Evolutionary conservation across 495 filamentous ascomycete genomes (phyloP).

Genomic region (Trichocladium antarcticum): DNA sequence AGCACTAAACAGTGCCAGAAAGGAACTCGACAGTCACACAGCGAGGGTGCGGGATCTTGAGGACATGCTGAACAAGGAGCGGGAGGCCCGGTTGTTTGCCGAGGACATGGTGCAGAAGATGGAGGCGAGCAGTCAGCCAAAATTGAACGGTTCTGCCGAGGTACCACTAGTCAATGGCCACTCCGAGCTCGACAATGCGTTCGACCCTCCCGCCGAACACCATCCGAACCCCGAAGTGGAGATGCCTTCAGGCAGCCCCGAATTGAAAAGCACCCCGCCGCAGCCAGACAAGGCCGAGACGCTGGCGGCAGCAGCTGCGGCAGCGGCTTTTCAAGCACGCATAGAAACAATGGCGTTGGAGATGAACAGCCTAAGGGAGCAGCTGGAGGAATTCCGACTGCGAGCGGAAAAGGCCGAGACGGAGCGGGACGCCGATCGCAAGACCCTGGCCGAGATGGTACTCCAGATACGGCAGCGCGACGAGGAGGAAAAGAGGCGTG

Average conservation of each 20-base stretch:
- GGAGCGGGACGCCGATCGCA: constrained; percentile 54
- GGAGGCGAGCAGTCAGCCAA: constrained; percentile 40
- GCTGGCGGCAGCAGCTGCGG: no score
- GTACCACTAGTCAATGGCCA: constrained; percentile 23
- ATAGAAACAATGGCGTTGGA: constrained; percentile 71
- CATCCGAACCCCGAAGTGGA: constrained; percentile 13
- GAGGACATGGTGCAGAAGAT: constrained; percentile 68
- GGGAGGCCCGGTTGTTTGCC: constrained; percentile 66
- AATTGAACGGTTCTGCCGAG: constrained; percentile 27
- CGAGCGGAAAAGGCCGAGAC: constrained; percentile 71
- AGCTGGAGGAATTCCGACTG: constrained; percentile 64
- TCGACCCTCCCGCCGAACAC: constrained; percentile 31
- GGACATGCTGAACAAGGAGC: constrained; percentile 63
- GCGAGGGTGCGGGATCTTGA: constrained; percentile 73
- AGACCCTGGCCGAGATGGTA: constrained; percentile 80
- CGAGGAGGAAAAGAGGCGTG: constrained; percentile 31
- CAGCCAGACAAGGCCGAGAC: constrained; percentile 35
- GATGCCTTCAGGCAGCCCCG: constrained; percentile 13
- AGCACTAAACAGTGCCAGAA: constrained; percentile 64
- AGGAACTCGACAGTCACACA: constrained; percentile 70
- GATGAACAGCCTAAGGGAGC: constrained; percentile 69
- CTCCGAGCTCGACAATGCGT: constrained; percentile 28
- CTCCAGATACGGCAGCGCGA: constrained; percentile 64
- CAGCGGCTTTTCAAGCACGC: constrained; percentile 52
- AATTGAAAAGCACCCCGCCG: constrained; percentile 23